phyloP scores from a whole-genome alignment of 2,329 filamentous ascomycete species.

The Alternaria gansuensis region DNA sequence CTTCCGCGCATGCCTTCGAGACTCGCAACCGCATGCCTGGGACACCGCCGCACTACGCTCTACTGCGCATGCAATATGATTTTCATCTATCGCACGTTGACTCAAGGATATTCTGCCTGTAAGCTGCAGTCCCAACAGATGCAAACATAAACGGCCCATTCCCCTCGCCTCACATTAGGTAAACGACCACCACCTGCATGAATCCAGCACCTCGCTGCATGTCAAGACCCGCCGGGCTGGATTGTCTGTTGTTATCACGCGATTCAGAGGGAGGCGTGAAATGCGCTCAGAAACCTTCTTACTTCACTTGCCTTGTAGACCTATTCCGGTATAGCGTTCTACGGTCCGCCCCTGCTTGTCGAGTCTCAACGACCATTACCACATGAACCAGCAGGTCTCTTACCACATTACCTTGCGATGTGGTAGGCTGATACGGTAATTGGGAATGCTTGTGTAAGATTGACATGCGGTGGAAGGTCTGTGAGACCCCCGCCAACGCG shows the following conservation, averaged over 20 bases:
- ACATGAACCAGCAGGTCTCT: not conserved
- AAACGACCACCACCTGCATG: not conserved
- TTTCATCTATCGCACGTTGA: constrained; percentile 29
- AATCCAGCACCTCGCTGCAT: not conserved
- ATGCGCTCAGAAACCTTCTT: constrained; percentile 36
- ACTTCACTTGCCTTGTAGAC: constrained; percentile 21
- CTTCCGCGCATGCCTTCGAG: not conserved
- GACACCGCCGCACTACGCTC: not conserved
- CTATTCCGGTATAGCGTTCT: constrained; percentile 21
- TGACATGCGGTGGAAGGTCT: not conserved
- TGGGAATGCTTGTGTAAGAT: not conserved
- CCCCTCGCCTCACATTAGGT: constrained; percentile 4
- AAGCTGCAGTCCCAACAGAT: constrained; percentile 20
- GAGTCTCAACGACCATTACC: not conserved
- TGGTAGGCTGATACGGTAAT: not conserved
- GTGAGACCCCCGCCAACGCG: constrained; percentile 13
- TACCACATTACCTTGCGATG: not conserved
- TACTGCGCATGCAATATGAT: constrained; percentile 11
- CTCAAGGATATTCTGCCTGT: constrained; percentile 4
- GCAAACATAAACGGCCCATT: constrained; percentile 19
- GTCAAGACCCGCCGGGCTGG: not conserved
- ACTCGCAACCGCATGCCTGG: constrained; percentile 1
- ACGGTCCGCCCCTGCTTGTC: not conserved
- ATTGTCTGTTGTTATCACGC: constrained; percentile 11
- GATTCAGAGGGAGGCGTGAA: constrained; percentile 20